Base-by-base conservation (phyloP, 768 basidiomycete species). In the Termitomyces sp. region DNA sequence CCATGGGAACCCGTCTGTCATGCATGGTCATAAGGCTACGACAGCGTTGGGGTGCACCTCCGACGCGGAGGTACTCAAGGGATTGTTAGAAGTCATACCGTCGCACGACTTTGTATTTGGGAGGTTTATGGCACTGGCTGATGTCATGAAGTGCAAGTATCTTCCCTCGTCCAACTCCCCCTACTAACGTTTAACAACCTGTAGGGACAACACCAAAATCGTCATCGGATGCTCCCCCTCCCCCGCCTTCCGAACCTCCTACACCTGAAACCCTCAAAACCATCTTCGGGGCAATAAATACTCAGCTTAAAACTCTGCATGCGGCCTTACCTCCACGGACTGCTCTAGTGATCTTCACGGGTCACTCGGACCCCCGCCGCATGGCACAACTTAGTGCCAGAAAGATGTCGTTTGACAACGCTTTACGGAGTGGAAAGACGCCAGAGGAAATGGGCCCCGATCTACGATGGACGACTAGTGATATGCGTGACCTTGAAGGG, bases 21-120 rank as follows among this genome's bases (percentile, higher is more conserved):
- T 92, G 90, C 91, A 94, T 62, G 92, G 91, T 9, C 77, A 83
- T 51, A 94, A 92, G 70, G 90, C 91, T 18, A 89, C 80, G 8
- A 92, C 90, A 3, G 79, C 83, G 20, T 72, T 94, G 26, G 82
- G 83, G 24, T 97, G 94, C 66, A 78, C 77, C 58, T 82, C 69
- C 35, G 96, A 99, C 66, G 83, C 80, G 1, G 92, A 95, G 65
- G 82, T 94, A 6, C 64, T 94, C 36, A 77, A 87, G n/a, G 86
- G 84, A 0, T 61, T 97, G 51, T 45, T 87, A 45, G 79, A 83
- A 45, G 74, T 76, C 22, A 69, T 84, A 12, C 80, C 80, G 0
- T 74, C 76, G 13, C 92, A 97, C 70, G 83, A 93, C 36, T 92
- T 97, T 66, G 73, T 83, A 16, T 96, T 95, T 73, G 95, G 84